A percentile compares a stretch with the other conserved stretches of the same genome.
phyloP scores from a whole-genome alignment of 257 asterid genomes.

The Catharanthus roseus region DNA sequence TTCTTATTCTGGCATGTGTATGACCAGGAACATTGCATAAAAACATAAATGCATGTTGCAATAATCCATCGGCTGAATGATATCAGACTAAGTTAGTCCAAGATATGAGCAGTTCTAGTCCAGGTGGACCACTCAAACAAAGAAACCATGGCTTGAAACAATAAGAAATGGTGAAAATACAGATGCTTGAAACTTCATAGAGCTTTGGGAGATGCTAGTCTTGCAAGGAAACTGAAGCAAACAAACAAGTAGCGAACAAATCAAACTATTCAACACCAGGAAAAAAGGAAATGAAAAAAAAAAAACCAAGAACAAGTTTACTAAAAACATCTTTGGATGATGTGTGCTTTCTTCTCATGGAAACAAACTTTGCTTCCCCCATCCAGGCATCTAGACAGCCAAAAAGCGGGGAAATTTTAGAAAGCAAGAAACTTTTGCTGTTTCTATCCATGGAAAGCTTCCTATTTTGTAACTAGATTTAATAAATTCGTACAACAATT shows the following conservation, averaged over 20 bases:
- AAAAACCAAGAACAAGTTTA: not conserved
- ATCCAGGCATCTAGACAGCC: not conserved
- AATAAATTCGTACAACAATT: slow-evolving; percentile 5
- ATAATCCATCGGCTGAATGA: not conserved
- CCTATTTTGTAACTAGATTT: not conserved
- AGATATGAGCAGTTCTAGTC: not conserved
- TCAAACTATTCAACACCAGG: not conserved
- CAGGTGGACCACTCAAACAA: not conserved
- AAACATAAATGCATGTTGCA: not conserved
- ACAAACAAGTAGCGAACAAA: not conserved
- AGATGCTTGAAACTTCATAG: not conserved
- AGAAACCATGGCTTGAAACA: not conserved
- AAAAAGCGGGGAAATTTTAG: not conserved
- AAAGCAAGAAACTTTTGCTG: not conserved
- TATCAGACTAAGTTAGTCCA: not conserved
- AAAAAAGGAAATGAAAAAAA: not conserved
- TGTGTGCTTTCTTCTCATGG: not conserved
- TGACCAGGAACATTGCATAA: not conserved
- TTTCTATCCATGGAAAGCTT: not conserved
- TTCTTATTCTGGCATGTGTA: not conserved
- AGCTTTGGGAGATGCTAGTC: not conserved
- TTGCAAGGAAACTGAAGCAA: not conserved
- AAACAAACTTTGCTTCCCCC: not conserved
- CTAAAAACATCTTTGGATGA: not conserved
- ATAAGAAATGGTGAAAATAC: not conserved